phyloP scores from a whole-genome alignment of 176 grass and related monocot species.

The Dendrocalamus sinicus region DNA sequence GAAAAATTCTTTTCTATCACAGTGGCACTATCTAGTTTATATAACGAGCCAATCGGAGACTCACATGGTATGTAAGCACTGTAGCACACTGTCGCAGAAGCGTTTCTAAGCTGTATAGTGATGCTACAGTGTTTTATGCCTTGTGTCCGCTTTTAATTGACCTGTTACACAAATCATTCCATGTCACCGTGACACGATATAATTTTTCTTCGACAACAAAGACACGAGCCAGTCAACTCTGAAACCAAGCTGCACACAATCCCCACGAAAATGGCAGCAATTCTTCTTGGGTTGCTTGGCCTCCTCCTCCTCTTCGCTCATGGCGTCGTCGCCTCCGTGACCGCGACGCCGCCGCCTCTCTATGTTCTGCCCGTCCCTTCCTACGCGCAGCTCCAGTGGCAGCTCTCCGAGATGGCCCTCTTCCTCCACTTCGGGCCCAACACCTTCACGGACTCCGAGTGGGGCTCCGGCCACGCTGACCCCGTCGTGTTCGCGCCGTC shows the following conservation, averaged over 20 bases:
- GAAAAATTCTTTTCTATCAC: no score
- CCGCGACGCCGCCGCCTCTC: constrained; percentile 62
- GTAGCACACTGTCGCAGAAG: no score
- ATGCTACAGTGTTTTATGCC: no score
- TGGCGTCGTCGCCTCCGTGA: constrained; percentile 20
- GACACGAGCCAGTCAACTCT: neutral
- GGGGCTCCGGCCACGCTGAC: constrained; percentile 72
- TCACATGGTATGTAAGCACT: no score
- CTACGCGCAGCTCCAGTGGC: constrained; percentile 84
- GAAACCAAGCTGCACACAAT: neutral
- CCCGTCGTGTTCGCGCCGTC: constrained; percentile 74
- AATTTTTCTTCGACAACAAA: no score
- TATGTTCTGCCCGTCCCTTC: constrained; percentile 74
- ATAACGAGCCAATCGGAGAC: no score
- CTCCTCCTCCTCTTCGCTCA: constrained; percentile 33
- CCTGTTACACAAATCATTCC: no score
- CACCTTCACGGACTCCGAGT: constrained; percentile 97
- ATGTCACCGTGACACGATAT: no score
- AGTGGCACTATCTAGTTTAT: no score
- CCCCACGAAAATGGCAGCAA: constrained; percentile 37
- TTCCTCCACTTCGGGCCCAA: constrained; percentile 98
- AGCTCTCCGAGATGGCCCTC: constrained; percentile 88
- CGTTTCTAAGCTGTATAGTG: no score
- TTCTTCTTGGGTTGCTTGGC: constrained; percentile 22
- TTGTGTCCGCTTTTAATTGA: no score